Percentiles rank a stretch among this genome's conserved stretches.
Evolutionary conservation across 495 filamentous ascomycete species (phyloP).

Genomic region (Bryoglossum gracile): DNA sequence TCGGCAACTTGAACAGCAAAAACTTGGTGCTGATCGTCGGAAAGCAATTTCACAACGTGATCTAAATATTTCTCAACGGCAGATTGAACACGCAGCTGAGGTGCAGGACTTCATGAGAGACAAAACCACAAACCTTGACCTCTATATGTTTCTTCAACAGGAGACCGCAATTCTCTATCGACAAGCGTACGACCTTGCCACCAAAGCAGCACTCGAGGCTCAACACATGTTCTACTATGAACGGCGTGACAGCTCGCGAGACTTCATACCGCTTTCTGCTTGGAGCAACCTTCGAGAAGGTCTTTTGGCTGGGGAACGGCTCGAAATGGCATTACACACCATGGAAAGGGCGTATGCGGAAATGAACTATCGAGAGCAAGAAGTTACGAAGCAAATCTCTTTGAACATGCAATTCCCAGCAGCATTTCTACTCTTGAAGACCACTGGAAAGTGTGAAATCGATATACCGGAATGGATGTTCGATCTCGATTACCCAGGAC

Average conservation of each 20-base stretch:
- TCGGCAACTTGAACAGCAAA: constrained; percentile 28
- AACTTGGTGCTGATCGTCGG: constrained; percentile 17
- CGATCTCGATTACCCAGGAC: constrained; percentile 38
- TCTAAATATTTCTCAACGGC: constrained; percentile 17
- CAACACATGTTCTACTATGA: constrained; percentile 24
- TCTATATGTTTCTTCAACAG: constrained; percentile 28
- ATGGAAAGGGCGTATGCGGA: constrained; percentile 26
- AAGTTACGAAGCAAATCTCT: constrained; percentile 31
- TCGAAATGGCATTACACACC: constrained; percentile 21
- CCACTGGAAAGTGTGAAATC: constrained; percentile 20
- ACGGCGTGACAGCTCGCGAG: neutral
- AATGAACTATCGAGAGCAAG: constrained; percentile 25
- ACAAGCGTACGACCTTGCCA: constrained; percentile 18
- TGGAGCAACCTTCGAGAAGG: constrained; percentile 27
- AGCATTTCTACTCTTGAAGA: constrained; percentile 25
- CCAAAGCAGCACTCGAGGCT: constrained; percentile 3
- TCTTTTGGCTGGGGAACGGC: constrained; percentile 26
- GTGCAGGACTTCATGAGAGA: constrained; percentile 21
- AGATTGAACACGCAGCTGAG: constrained; percentile 17
- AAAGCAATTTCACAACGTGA: constrained; percentile 17
- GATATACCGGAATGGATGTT: constrained; percentile 31
- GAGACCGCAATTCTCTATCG: constrained; percentile 14
- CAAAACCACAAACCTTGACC: constrained; percentile 28
- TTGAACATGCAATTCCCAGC: constrained; percentile 25
- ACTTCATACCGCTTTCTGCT: constrained; percentile 10